phyloP scores from a whole-genome alignment of 2,329 filamentous ascomycete genomes.

The Venturia carpophila region DNA sequence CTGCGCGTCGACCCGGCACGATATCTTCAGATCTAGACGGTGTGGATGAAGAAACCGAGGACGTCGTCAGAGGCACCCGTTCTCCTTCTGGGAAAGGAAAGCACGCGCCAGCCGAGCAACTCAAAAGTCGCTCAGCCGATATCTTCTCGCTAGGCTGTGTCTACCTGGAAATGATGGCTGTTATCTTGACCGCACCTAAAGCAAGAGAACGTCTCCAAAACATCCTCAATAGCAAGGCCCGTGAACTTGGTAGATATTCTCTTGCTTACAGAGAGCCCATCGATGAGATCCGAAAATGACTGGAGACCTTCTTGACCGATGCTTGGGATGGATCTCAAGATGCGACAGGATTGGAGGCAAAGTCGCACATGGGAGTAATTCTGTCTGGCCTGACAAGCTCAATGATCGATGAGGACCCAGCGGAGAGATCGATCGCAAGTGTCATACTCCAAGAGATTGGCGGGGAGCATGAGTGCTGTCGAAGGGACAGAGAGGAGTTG shows the following conservation, averaged over 20 bases:
- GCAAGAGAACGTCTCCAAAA: background rate
- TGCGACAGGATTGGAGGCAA: background rate
- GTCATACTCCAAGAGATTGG: background rate
- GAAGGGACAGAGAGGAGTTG: constrained; percentile 4
- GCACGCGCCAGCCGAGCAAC: background rate
- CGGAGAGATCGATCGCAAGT: background rate
- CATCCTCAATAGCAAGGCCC: background rate
- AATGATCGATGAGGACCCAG: background rate
- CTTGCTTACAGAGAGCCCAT: background rate
- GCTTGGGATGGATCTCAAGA: background rate
- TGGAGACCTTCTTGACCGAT: background rate
- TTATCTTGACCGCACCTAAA: background rate
- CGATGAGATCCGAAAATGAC: background rate
- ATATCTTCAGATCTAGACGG: background rate
- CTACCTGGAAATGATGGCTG: constrained; percentile 12
- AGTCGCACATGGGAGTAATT: background rate
- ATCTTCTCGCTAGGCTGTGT: constrained; percentile 13
- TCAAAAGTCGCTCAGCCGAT: background rate
- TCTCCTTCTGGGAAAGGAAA: constrained; percentile 1
- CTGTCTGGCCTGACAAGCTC: background rate
- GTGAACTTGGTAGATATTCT: background rate
- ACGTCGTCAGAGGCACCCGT: too few species aligned
- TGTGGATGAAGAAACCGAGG: background rate
- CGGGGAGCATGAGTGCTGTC: constrained; percentile 5
- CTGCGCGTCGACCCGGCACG: background rate